phyloP scores from a whole-genome alignment of 75 land plant species.

The Sequoia sempervirens region DNA sequence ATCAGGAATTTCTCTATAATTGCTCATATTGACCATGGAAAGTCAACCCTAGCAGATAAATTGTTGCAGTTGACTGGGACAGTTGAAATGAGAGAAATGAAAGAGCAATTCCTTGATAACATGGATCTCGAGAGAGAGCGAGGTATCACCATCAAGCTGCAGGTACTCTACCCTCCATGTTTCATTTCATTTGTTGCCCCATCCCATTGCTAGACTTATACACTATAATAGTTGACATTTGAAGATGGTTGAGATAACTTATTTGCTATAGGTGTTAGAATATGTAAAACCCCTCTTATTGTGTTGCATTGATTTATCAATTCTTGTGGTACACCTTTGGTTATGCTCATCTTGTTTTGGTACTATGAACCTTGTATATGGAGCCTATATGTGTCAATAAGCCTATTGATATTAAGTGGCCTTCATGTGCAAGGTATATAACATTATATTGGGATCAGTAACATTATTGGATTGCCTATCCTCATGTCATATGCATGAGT shows the following conservation, averaged over 20 bases:
- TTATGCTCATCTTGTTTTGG: no score
- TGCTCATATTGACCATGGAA: slow-evolving; percentile 99
- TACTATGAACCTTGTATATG: no score
- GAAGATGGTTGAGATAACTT: not conserved
- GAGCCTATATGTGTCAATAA: no score
- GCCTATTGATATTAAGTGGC: no score
- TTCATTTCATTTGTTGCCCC: not conserved
- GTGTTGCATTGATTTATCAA: no score
- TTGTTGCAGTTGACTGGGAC: slow-evolving; percentile 90
- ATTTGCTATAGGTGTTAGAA: not conserved
- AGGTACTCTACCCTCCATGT: slow-evolving; percentile 37
- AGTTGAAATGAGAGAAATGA: slow-evolving; percentile 88
- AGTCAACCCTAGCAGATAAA: slow-evolving; percentile 97
- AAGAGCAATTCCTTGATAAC: slow-evolving; percentile 97
- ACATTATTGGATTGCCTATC: no score
- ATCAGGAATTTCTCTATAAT: slow-evolving; percentile 94
- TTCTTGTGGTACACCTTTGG: no score
- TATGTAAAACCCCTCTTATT: no score
- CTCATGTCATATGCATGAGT: no score
- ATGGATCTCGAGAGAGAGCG: slow-evolving; percentile 99
- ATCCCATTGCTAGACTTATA: not conserved
- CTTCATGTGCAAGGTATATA: no score
- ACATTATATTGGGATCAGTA: no score
- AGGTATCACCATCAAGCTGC: slow-evolving; percentile 97
- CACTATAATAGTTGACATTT: not conserved